Base-by-base conservation (phyloP, 2,329 filamentous ascomycete genomes). In the Nigrospora oryzae region DNA sequence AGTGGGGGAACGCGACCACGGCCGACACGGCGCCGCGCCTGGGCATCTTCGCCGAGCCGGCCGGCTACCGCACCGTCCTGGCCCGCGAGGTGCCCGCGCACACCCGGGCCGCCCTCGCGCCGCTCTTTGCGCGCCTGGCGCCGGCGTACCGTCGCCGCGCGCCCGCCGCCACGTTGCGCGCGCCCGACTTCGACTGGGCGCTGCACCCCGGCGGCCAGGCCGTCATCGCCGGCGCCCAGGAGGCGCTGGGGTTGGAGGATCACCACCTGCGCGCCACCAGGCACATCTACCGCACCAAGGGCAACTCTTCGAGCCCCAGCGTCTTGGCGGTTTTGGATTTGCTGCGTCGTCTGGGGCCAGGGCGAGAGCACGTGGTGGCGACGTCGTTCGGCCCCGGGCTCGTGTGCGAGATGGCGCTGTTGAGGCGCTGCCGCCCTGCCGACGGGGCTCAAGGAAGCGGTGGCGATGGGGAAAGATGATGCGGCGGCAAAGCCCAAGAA, bases 321-420 rank as follows among this genome's bases (percentile, higher is more conserved):
- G 50, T 49, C 11, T 40, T 52, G 3, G 46, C 46, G 30, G 50
- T 52, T 4, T 38, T 52, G 8, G 50, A 52, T 15, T 41, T 42
- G 38, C 40, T 52, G 39, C 38, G 50, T 4, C 48, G 34, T 10
- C 45, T 42, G 46, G 50, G 45, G 3, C 42, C 39, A 2, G 48
- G 50, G 5, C 49, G 42, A 11, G 39, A 49, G 2, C 40, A 52
- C 30, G 50, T 52, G 11, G 50, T 46, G 4, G 42, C 46, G 17
- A 46, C 46, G 19, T 49, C 46, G 33, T 52, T 52, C 16, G 50
- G 50, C 2, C 50, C 50, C 1, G 50, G 50, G 4, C 31, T 52
- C 17, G 48, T 46, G 16, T 45, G 48, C 38, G 50, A 52, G 38
- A 52, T 52, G 50, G 50, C 49, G 36, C 47, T 46, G 2, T 44